A percentile compares a stretch with the other conserved stretches of the same genome.
phyloP scores from a whole-genome alignment of 192 early-diverging fungal genomes.

The Backusella australiensis region DNA sequence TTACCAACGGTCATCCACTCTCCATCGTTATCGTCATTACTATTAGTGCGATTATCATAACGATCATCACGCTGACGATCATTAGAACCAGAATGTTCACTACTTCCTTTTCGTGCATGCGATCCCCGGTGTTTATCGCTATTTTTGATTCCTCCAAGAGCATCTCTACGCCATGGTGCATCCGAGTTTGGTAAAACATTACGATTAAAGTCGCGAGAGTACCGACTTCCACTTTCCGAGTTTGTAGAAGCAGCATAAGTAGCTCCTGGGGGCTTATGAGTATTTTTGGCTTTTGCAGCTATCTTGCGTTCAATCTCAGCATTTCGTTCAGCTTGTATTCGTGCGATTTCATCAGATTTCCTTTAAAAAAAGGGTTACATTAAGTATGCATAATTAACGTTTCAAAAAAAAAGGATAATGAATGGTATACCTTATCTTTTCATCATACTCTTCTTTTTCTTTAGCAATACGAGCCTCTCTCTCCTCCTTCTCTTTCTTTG shows the following conservation, averaged over 20 bases:
- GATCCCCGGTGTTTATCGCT: neutral
- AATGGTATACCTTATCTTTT: slow-evolving; percentile 11
- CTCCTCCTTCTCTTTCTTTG: slow-evolving; percentile 44
- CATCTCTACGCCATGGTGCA: neutral
- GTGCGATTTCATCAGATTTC: slow-evolving; percentile 47
- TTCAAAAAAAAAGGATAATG: too few species aligned
- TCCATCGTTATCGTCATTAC: neutral
- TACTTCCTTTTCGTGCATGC: neutral
- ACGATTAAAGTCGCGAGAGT: too few species aligned
- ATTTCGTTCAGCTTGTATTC: slow-evolving; percentile 44
- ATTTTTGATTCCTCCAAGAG: neutral
- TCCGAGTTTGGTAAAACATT: neutral
- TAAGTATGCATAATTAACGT: neutral
- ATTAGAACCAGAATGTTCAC: neutral
- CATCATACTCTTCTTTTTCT: slow-evolving; percentile 41
- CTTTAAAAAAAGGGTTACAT: slow-evolving; percentile 9
- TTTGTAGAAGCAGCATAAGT: neutral
- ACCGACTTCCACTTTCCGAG: neutral
- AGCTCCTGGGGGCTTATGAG: neutral
- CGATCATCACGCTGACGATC: neutral
- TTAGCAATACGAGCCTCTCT: slow-evolving; percentile 40
- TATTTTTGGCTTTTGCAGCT: neutral
- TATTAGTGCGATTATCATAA: neutral
- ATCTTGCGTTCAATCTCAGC: slow-evolving; percentile 45
- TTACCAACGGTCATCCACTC: neutral